A percentile compares a stretch with the other conserved stretches of the same genome.
Conservation (phyloP, 148 eudicot species). For the Cornus suecica region DNA sequence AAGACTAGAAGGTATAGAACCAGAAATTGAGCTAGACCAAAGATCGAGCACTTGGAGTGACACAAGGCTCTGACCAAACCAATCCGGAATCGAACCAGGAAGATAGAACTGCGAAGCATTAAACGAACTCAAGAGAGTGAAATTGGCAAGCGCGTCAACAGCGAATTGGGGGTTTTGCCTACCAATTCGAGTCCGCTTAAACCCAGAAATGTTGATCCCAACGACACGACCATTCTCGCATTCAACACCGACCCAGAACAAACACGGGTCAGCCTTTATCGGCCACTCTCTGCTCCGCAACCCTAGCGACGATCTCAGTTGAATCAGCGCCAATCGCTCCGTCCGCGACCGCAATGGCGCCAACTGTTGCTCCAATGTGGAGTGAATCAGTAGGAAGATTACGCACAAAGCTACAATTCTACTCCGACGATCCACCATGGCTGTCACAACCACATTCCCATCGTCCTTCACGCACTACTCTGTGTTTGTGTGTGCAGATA, state of each 20-base stretch:
- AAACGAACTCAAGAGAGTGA: constrained; percentile 55
- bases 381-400: constrained; percentile 37
- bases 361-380: constrained; percentile 42
- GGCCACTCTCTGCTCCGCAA: constrained; percentile 81
- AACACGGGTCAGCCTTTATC: constrained; percentile 72
- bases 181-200: constrained; percentile 77
- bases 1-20: constrained; percentile 57
- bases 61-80: constrained; percentile 55
- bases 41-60: constrained; percentile 66
- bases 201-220: constrained; percentile 83
- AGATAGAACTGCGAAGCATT: constrained; percentile 75
- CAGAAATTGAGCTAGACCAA: constrained; percentile 51
- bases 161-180: constrained; percentile 66
- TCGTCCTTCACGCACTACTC: constrained; percentile 1
- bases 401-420: constrained; percentile 3
- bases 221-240: constrained; percentile 67
- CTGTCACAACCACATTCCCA: neutral
- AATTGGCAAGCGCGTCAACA: constrained; percentile 70
- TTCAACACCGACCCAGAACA: constrained; percentile 58
- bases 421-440: constrained; percentile 11
- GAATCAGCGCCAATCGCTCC: constrained; percentile 52
- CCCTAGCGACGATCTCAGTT: constrained; percentile 82
- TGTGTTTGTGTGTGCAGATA: constrained; percentile 1
- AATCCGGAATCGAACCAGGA: constrained; percentile 73
- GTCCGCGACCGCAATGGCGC: constrained; percentile 18